Conservation (phyloP, 2,329 filamentous ascomycete genomes). For the Amphichorda felina region DNA sequence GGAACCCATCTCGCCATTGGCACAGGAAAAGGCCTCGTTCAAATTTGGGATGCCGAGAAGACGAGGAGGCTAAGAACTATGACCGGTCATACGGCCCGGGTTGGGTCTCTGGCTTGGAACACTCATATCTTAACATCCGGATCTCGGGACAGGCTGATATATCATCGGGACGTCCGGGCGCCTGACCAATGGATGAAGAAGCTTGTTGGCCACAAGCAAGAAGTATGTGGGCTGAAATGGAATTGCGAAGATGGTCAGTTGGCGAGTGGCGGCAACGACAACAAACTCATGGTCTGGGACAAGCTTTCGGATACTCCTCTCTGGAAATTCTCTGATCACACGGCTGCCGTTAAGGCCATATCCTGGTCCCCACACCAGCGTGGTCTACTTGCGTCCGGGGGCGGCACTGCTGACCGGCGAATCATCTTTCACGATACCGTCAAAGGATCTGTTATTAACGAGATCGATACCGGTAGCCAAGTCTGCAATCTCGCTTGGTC, state of each 20-base stretch:
- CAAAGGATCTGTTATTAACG: conserved; percentile 68
- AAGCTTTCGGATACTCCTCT: conserved; percentile 85
- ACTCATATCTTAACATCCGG: conserved; percentile 94
- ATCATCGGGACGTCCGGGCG: conserved; percentile 87
- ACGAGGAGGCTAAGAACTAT: conserved; percentile 81
- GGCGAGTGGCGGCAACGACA: conserved; percentile 93
- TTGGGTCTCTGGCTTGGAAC: conserved; percentile 94
- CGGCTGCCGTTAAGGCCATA: conserved; percentile 93
- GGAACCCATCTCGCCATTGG: conserved; percentile 93
- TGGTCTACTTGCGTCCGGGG: conserved; percentile 86
- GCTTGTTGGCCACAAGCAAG: conserved; percentile 90
- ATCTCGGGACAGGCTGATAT: conserved; percentile 84
- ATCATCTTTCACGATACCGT: conserved; percentile 98
- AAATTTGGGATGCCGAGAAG: conserved; percentile 94
- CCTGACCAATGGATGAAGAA: conserved; percentile 84
- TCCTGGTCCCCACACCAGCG: conserved; percentile 96
- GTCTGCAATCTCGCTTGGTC: conserved; percentile 99
- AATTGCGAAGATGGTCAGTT: conserved; percentile 93
- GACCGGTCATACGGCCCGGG: conserved; percentile 89
- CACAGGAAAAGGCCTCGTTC: conserved; percentile 85
- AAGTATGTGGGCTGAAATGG: conserved; percentile 94
- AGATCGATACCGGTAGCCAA: conserved; percentile 92
- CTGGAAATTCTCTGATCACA: conserved; percentile 91
- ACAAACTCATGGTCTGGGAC: conserved; percentile 98
- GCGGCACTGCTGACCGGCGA: conserved; percentile 86